phyloP scores from a whole-genome alignment of 352 stramenopile species.

The Bremia lactucae region DNA sequence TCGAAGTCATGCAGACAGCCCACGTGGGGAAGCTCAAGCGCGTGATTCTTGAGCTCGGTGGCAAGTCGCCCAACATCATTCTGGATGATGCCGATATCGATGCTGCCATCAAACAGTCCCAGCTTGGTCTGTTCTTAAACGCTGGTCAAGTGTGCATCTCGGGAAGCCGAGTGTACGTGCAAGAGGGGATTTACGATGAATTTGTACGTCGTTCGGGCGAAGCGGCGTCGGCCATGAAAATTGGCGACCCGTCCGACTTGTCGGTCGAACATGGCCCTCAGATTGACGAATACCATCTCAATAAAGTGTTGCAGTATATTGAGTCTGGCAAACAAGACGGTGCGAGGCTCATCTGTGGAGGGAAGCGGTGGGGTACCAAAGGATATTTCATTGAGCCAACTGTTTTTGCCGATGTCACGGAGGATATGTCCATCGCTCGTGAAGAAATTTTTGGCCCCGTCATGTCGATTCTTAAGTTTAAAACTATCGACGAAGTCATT shows the following conservation, averaged over 20 bases:
- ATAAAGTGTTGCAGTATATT: constrained; percentile 77
- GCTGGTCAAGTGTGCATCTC: constrained; percentile 84
- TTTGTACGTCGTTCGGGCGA: constrained; percentile 62
- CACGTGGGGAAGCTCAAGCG: constrained; percentile 61
- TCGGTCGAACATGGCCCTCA: constrained; percentile 36
- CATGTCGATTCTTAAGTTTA: constrained; percentile 83
- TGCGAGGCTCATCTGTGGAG: constrained; percentile 65
- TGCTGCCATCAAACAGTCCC: constrained; percentile 28
- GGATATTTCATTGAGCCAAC: constrained; percentile 89
- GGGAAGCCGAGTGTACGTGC: constrained; percentile 74
- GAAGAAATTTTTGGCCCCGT: constrained; percentile 90
- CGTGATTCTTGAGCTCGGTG: constrained; percentile 62
- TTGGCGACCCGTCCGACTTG: constrained; percentile 37
- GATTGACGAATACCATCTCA: constrained; percentile 49
- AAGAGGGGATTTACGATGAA: constrained; percentile 77
- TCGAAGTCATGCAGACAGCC: constrained; percentile 37
- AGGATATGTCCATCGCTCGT: constrained; percentile 78
- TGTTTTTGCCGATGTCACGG: constrained; percentile 72
- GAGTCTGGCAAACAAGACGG: constrained; percentile 69
- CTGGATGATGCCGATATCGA: constrained; percentile 57
- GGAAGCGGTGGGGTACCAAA: constrained; percentile 47
- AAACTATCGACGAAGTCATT: constrained; percentile 85
- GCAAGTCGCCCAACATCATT: constrained; percentile 68
- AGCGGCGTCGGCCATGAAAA: constrained; percentile 34
- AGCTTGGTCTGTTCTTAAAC: constrained; percentile 70